Evolutionary conservation across 2,329 filamentous ascomycete genomes (phyloP).

Genomic region (Pseudocercospora macadamiae): DNA sequence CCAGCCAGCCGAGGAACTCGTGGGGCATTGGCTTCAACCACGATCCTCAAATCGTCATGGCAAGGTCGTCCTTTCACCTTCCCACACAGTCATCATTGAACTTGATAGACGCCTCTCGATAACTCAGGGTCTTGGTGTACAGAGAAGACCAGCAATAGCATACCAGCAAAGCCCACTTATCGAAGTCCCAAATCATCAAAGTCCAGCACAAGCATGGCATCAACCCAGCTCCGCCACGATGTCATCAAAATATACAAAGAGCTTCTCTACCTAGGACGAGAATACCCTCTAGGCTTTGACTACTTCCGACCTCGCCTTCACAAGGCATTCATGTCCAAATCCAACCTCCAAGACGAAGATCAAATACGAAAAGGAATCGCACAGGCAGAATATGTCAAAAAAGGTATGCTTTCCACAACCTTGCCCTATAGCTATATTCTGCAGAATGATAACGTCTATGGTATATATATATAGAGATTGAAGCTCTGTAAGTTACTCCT

Average conservation of each 20-base stretch:
- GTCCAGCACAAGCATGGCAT: conserved; percentile 17
- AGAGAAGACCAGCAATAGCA: neutral
- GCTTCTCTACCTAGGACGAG: conserved; percentile 78
- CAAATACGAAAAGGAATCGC: conserved; percentile 76
- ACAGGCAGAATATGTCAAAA: conserved; percentile 85
- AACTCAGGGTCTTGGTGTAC: neutral
- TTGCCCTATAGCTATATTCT: neutral
- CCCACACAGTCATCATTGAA: neutral
- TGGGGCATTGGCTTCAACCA: conserved; percentile 1
- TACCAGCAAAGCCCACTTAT: neutral
- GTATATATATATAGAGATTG: conserved; percentile 67
- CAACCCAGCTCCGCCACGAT: conserved; percentile 63
- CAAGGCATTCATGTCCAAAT: conserved; percentile 79
- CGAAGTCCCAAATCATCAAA: neutral
- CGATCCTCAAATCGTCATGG: neutral
- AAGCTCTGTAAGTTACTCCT: conserved; percentile 72
- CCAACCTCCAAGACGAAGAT: conserved; percentile 68
- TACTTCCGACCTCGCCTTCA: conserved; percentile 84
- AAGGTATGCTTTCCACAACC: conserved; percentile 68
- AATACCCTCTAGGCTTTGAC: conserved; percentile 81
- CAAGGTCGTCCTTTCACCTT: neutral
- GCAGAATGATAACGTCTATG: neutral
- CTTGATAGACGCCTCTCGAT: no score
- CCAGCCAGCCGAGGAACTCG: neutral
- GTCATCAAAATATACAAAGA: conserved; percentile 93